A percentile compares a stretch with the other conserved stretches of the same genome.
Evolutionary conservation across 805 yeast species (phyloP).

Genomic region (Wickerhamomyces rabaulensis): DNA sequence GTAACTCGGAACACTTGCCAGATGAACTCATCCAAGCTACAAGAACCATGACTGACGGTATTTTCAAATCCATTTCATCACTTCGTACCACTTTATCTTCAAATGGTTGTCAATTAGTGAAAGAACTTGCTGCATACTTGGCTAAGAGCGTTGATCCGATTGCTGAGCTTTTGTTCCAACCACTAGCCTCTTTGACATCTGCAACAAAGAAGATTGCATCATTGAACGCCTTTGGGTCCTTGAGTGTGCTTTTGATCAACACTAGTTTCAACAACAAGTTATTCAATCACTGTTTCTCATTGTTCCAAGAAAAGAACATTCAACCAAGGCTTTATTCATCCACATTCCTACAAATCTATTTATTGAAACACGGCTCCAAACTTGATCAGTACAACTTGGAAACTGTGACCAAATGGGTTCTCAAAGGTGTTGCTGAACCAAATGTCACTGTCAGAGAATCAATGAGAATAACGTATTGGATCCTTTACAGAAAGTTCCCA

Average conservation of each 20-base stretch:
- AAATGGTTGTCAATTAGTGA: conserved; percentile 70
- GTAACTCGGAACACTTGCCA: conserved; percentile 42
- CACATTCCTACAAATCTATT: conserved; percentile 59
- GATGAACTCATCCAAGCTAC: conserved; percentile 31
- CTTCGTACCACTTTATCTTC: conserved; percentile 78
- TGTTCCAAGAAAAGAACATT: conserved; percentile 63
- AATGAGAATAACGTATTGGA: conserved; percentile 74
- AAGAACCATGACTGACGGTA: conserved; percentile 45
- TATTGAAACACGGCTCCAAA: conserved; percentile 45
- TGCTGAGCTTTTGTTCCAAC: conserved; percentile 29
- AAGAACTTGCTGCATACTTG: conserved; percentile 44
- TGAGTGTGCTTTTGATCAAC: conserved; percentile 49
- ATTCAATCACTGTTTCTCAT: conserved; percentile 41
- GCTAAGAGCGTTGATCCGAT: conserved; percentile 25
- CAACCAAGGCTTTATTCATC: conserved; percentile 68
- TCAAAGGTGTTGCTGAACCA: conserved; percentile 69
- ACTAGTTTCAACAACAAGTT: conserved; percentile 49
- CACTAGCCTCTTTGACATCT: conserved; percentile 28
- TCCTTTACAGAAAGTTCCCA: conserved; percentile 50
- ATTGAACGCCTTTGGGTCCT: conserved; percentile 29
- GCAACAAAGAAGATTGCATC: conserved; percentile 34
- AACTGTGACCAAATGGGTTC: conserved; percentile 43
- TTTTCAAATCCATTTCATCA: conserved; percentile 63
- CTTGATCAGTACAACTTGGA: conserved; percentile 31
- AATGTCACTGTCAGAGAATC: conserved; percentile 74